phyloP scores from a whole-genome alignment of 306 rosid genomes.

The apple (Malus domestica) region DNA sequence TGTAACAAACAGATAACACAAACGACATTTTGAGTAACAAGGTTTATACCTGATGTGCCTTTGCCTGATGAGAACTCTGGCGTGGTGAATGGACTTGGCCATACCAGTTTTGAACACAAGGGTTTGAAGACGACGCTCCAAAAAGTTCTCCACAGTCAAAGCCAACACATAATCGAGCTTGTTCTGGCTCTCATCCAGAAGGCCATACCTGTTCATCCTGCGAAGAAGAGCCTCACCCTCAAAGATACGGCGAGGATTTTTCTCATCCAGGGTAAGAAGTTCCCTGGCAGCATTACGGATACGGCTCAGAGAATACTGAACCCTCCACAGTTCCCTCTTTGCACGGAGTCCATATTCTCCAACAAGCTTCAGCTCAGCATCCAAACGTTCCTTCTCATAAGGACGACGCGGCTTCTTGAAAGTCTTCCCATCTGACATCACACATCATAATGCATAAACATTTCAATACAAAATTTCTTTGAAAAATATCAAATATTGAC shows the following conservation, averaged over 20 bases:
- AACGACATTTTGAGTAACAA: neutral
- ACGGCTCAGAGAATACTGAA: slow-evolving; percentile 37
- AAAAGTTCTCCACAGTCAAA: slow-evolving; percentile 31
- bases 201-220: slow-evolving; percentile 33
- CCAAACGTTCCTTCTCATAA: slow-evolving; percentile 35
- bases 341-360: slow-evolving; percentile 38
- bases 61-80: slow-evolving; percentile 28
- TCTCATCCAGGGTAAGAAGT: slow-evolving; percentile 36
- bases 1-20: neutral
- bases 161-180: slow-evolving; percentile 39
- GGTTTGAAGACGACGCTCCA: slow-evolving; percentile 36
- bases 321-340: slow-evolving; percentile 38
- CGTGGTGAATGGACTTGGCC: slow-evolving; percentile 31
- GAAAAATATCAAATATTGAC: neutral
- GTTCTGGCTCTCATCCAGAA: slow-evolving; percentile 38
- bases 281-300: slow-evolving; percentile 34
- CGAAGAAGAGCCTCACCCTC: slow-evolving; percentile 36
- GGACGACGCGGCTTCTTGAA: slow-evolving; percentile 35
- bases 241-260: slow-evolving; percentile 31
- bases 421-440: slow-evolving; percentile 29
- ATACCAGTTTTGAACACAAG: slow-evolving; percentile 23
- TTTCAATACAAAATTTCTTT: neutral
- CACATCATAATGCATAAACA: neutral
- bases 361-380: slow-evolving; percentile 32
- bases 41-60: slow-evolving; percentile 24